phyloP scores from a whole-genome alignment of 1,284 basidiomycete species.

The Vanrija sp. region DNA sequence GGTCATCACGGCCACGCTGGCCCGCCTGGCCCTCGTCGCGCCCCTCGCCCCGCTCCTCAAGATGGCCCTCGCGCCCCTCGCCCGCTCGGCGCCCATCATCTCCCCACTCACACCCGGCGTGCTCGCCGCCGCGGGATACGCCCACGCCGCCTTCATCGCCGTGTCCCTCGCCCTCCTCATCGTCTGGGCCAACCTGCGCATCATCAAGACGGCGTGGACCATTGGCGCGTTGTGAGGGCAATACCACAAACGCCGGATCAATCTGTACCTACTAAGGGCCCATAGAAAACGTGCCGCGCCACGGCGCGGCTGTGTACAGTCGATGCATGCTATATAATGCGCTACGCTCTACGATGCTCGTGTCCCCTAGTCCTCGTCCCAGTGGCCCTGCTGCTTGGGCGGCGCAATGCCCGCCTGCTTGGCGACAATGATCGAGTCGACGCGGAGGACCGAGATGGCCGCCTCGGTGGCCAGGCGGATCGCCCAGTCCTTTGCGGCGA shows the following conservation, averaged over 20 bases:
- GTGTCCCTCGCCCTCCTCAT: slow-evolving; percentile 4
- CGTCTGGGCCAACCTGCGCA: slow-evolving; percentile 15
- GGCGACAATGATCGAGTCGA: slow-evolving; percentile 98
- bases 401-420: slow-evolving; percentile 70
- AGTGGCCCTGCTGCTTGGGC: slow-evolving; percentile 50
- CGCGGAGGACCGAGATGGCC: slow-evolving; percentile 86
- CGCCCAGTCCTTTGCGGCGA: slow-evolving; percentile 50
- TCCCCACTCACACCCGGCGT: background rate
- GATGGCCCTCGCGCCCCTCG: background rate
- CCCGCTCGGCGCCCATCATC: background rate
- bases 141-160: slow-evolving; percentile 8
- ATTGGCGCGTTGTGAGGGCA: slow-evolving; percentile 10
- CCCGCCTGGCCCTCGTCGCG: background rate
- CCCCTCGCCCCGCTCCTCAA: background rate
- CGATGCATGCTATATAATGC: slow-evolving; percentile 3
- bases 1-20: background rate
- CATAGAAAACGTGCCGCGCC: too few species aligned
- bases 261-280: too few species aligned
- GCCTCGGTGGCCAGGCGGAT: slow-evolving; percentile 68
- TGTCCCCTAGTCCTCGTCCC: slow-evolving; percentile 49
- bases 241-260: background rate
- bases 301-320: slow-evolving; percentile 2
- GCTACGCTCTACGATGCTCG: background rate
- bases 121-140: background rate
- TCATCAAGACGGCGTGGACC: slow-evolving; percentile 19